phyloP scores from a whole-genome alignment of 306 rosid species.

The Vigna hirtella region DNA sequence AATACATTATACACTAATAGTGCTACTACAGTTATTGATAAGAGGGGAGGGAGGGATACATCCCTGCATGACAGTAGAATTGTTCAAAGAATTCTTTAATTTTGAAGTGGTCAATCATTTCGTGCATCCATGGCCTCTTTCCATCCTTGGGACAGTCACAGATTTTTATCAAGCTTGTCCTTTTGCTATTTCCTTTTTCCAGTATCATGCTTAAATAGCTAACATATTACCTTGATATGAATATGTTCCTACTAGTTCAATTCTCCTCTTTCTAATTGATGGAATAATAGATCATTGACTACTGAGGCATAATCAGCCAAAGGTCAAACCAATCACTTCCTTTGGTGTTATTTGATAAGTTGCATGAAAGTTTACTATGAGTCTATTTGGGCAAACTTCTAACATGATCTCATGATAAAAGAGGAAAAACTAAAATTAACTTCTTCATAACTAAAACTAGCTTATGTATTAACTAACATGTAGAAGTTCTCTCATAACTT shows the following conservation, averaged over 20 bases:
- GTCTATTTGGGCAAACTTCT: too few relatives aligned
- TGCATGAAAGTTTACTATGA: not conserved
- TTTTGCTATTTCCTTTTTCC: not conserved
- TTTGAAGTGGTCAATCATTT: slow-evolving; percentile 9
- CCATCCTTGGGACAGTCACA: not conserved
- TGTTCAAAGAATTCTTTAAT: not conserved
- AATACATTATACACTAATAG: not conserved
- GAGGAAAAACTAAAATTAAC: too few relatives aligned
- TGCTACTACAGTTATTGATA: not conserved
- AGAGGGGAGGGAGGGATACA: not conserved
- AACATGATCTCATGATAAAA: too few relatives aligned
- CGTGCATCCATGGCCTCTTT: slow-evolving; percentile 5
- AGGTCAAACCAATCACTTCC: not conserved
- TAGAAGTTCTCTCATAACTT: too few relatives aligned
- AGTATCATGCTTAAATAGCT: not conserved
- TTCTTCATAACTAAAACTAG: too few relatives aligned
- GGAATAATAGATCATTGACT: not conserved
- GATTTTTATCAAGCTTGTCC: not conserved
- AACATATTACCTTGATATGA: not conserved
- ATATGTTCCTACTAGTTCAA: not conserved
- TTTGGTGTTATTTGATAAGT: not conserved
- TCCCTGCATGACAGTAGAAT: not conserved
- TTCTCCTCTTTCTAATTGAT: not conserved
- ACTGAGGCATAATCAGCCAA: slow-evolving; percentile 1
- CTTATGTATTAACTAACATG: too few relatives aligned